Evolutionary conservation across 2,329 filamentous ascomycete species (phyloP).

Genomic region (Hypoxylon sp.): DNA sequence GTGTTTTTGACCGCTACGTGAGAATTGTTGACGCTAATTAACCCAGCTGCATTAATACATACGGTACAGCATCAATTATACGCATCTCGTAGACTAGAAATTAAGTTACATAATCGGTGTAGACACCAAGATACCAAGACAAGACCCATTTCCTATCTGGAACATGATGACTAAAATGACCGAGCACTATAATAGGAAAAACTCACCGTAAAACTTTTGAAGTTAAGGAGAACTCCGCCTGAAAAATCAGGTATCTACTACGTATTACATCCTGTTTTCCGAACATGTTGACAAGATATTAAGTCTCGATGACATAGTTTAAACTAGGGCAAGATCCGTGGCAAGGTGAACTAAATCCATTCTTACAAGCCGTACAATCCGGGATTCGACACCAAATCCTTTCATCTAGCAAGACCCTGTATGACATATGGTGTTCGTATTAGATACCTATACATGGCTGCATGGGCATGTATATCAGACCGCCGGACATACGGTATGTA

Average conservation of each 20-base stretch:
- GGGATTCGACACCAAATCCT: conserved; percentile 22
- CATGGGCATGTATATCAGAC: conserved; percentile 19
- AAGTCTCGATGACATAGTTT: conserved; percentile 20
- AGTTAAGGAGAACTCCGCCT: not conserved
- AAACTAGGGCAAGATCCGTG: conserved; percentile 11
- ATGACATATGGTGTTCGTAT: conserved; percentile 25
- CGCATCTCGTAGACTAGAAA: conserved; percentile 16
- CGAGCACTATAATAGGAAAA: conserved; percentile 23
- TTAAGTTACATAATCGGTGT: conserved; percentile 32
- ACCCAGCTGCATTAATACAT: not conserved
- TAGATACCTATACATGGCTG: not conserved
- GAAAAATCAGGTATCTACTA: not conserved
- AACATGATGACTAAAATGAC: conserved; percentile 29
- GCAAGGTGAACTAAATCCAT: conserved; percentile 8
- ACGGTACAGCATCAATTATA: not conserved
- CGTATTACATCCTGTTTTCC: not conserved
- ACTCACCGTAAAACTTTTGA: conserved; percentile 5
- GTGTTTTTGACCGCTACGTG: conserved; percentile 15
- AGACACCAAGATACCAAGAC: conserved; percentile 7
- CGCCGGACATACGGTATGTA: conserved; percentile 7
- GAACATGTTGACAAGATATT: not conserved
- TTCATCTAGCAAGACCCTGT: conserved; percentile 16
- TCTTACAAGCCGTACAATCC: conserved; percentile 9
- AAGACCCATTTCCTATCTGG: conserved; percentile 7
- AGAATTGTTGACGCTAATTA: conserved; percentile 18